Base-by-base conservation (phyloP, 108 stramenopile species). In the Poteriospumella lacustris region DNA sequence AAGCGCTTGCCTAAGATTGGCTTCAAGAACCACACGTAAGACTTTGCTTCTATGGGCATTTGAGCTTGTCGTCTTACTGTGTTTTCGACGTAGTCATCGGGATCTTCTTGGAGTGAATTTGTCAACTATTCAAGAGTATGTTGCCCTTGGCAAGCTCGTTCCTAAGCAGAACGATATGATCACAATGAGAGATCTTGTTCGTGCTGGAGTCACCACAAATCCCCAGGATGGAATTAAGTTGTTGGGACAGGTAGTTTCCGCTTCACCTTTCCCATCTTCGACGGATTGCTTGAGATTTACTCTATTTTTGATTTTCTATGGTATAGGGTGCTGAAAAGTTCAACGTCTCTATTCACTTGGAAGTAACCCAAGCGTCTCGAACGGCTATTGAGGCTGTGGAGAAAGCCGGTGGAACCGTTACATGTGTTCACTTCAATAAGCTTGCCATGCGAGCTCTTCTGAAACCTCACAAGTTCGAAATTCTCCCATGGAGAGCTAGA, bases 1-100 rank as follows among this genome's bases (percentile, higher is more conserved):
- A 91, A 93, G 70, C 84, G 89, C 12, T 43, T 97, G 36, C 99
- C 99, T 69, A 99, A 99, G 86, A 89, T 92, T 0, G 99, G 97
- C 39, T 96, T 99, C 85, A 96, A 90, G 62, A 96, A 96, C 79
- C 85, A 85, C 68, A 83, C 84, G 24, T 88, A 90, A 42, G 44
- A n/a, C 36, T 52, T 73, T 73, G 41, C 5, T 44, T 9, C 3
- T 39, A 73, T 73, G 9, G 5, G 15, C 33, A 26, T 73, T 9
- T 73, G 36, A 33, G 43, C 38, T 42, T 3, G 12, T 73, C 5
- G 36, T 33, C 5, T 73, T 15, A 38, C 24, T 56, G 9, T 52
- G 31, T 26, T 34, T 44, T 3, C 26, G 9, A 73, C n/a, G 24
- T 73, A 73, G 70, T 33, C 31, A 26, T 5, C 70, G 36, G 26